Evolutionary conservation across 2,329 filamentous ascomycete genomes (phyloP).

Genomic region (Aureobasidium namibiae): DNA sequence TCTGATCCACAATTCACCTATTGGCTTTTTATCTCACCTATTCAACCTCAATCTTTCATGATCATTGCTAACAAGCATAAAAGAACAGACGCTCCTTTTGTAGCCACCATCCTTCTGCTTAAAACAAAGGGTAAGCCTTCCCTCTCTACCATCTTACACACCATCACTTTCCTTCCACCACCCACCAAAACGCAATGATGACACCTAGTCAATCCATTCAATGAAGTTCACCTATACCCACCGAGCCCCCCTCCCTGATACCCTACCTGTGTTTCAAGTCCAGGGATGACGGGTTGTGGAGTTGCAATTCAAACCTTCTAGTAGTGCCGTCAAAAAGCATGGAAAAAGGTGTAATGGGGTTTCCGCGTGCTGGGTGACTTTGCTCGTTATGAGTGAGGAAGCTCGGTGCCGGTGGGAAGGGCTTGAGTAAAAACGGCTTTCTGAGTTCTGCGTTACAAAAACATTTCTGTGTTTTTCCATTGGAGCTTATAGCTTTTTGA

Average conservation of each 20-base stretch:
- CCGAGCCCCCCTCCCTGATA: constrained; percentile 31
- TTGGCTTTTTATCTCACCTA: background rate
- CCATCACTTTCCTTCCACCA: background rate
- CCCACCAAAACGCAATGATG: constrained; percentile 23
- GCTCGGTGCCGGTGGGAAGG: constrained; percentile 27
- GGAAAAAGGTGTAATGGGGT: constrained; percentile 20
- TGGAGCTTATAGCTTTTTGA: background rate
- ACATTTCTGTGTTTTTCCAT: background rate
- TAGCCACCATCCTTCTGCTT: background rate
- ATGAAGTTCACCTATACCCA: constrained; percentile 26
- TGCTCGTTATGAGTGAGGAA: constrained; percentile 28
- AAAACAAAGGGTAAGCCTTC: constrained; percentile 16
- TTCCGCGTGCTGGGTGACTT: constrained; percentile 25
- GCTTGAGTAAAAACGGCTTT: constrained; percentile 32
- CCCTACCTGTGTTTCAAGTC: constrained; percentile 23
- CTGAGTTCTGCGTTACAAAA: constrained; percentile 19
- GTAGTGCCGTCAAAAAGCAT: constrained; percentile 14
- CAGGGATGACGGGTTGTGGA: constrained; percentile 33
- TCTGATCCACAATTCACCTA: constrained; percentile 24
- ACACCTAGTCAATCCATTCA: constrained; percentile 34
- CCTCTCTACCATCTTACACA: background rate
- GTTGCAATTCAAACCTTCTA: constrained; percentile 20
- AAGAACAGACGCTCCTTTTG: background rate
- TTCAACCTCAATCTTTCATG: background rate
- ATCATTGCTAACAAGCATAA: constrained; percentile 6